Evolutionary conservation across 129 eudicot species (phyloP).

Genomic region (Gnaphalium uliginosum): DNA sequence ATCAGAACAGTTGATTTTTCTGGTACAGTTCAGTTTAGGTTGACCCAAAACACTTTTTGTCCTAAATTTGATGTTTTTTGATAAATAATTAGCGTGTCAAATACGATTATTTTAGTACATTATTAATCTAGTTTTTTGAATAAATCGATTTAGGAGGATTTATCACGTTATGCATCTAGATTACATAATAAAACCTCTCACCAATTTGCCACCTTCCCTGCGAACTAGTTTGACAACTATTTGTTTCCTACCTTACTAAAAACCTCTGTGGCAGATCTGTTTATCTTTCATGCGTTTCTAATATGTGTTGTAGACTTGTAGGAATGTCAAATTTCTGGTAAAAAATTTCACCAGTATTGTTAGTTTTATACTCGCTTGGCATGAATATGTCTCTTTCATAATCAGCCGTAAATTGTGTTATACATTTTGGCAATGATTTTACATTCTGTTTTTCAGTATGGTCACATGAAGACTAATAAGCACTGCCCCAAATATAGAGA

Average conservation of each 20-base stretch:
- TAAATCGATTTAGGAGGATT: neutral
- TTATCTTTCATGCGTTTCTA: too few relatives aligned
- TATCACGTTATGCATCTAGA: neutral
- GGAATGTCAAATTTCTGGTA: neutral
- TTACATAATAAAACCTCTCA: too few relatives aligned
- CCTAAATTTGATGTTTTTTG: neutral
- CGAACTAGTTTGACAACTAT: too few relatives aligned
- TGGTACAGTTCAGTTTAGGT: neutral
- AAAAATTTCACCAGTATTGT: neutral
- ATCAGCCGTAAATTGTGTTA: neutral
- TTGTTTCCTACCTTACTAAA: too few relatives aligned
- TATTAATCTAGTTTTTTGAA: neutral
- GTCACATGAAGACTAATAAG: constrained; percentile 97
- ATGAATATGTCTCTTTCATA: neutral
- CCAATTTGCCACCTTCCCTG: too few relatives aligned
- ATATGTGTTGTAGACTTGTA: neutral
- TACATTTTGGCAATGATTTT: constrained; percentile 8
- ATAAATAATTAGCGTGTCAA: neutral
- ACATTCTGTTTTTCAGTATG: constrained; percentile 50
- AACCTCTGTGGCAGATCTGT: too few relatives aligned
- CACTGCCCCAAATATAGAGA: constrained; percentile 90
- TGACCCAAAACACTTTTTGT: neutral
- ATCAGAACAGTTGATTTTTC: neutral
- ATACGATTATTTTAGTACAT: neutral
- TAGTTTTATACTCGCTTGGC: neutral